Conservation (phyloP, 352 stramenopile species). For the Pythium apleroticum region DNA sequence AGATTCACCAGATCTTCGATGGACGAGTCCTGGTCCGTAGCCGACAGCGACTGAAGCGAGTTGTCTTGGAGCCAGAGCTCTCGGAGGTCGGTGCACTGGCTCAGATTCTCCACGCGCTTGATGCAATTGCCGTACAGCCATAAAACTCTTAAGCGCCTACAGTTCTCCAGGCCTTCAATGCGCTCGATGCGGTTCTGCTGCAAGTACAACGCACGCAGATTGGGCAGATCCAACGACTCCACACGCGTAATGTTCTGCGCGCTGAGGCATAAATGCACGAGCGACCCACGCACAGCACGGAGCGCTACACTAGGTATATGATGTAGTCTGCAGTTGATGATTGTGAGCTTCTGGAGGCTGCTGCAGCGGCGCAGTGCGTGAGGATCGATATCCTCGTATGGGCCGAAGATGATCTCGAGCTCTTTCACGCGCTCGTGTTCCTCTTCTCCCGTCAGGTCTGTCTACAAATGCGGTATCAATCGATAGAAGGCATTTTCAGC, state of each 20-base stretch:
- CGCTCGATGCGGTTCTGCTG: constrained; percentile 78
- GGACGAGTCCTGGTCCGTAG: constrained; percentile 24
- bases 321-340: constrained; percentile 76
- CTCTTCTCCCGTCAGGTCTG: constrained; percentile 52
- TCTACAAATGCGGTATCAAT: constrained; percentile 32
- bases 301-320: constrained; percentile 43
- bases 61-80: constrained; percentile 89
- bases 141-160: constrained; percentile 65
- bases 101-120: constrained; percentile 55
- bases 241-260: constrained; percentile 68
- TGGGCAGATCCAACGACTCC: constrained; percentile 51
- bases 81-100: constrained; percentile 60
- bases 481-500: constrained; percentile 7
- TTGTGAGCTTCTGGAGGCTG: constrained; percentile 52
- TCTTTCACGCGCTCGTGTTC: constrained; percentile 66
- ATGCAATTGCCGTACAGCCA: constrained; percentile 84
- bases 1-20: constrained; percentile 72
- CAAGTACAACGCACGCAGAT: constrained; percentile 72
- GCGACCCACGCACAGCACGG: constrained; percentile 48
- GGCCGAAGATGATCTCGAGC: constrained; percentile 84
- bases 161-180: constrained; percentile 75
- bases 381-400: constrained; percentile 45
- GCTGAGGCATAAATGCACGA: constrained; percentile 78
- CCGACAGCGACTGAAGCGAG: constrained; percentile 46
- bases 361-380: constrained; percentile 46